phyloP scores from a whole-genome alignment of 148 eudicot genomes.

The Agrostemma githago region DNA sequence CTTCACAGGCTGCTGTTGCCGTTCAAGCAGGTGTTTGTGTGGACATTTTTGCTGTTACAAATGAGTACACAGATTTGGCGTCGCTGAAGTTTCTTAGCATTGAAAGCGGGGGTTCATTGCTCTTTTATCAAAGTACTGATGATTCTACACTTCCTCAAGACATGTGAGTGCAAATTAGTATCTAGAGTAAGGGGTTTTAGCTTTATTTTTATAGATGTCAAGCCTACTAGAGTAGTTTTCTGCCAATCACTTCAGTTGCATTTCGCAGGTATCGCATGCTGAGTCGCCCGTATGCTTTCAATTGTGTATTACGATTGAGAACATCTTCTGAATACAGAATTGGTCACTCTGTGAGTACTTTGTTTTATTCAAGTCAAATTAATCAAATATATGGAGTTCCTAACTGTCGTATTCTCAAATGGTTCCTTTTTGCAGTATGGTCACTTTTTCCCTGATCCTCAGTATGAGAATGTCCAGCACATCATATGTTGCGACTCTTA shows the following conservation, averaged over 20 bases:
- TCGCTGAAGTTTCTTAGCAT: slow-evolving; percentile 90
- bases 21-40: slow-evolving; percentile 99
- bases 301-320: slow-evolving; percentile 81
- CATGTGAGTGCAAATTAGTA: slow-evolving; percentile 58
- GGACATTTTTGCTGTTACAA: slow-evolving; percentile 93
- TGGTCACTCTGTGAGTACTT: slow-evolving; percentile 70
- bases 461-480: slow-evolving; percentile 95
- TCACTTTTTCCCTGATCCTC: slow-evolving; percentile 97
- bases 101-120: slow-evolving; percentile 93
- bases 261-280: slow-evolving; percentile 84
- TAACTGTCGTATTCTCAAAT: slow-evolving; percentile 7
- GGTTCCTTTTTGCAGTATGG: slow-evolving; percentile 66
- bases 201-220: slow-evolving; percentile 6
- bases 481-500: slow-evolving; percentile 89
- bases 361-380: background rate
- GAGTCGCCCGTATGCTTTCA: slow-evolving; percentile 95
- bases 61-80: slow-evolving; percentile 96
- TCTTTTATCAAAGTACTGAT: slow-evolving; percentile 79
- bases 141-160: slow-evolving; percentile 99
- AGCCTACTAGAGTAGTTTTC: background rate
- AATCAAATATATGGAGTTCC: slow-evolving; percentile 12
- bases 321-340: slow-evolving; percentile 79
- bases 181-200: background rate
- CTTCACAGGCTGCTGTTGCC: slow-evolving; percentile 94
- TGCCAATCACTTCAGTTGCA: background rate